These are phyloP conservation scores for Pseudogymnoascus sp. DNA, from an alignment of 2,329 filamentous ascomycete species.

Conservation along the genomic window DNA sequence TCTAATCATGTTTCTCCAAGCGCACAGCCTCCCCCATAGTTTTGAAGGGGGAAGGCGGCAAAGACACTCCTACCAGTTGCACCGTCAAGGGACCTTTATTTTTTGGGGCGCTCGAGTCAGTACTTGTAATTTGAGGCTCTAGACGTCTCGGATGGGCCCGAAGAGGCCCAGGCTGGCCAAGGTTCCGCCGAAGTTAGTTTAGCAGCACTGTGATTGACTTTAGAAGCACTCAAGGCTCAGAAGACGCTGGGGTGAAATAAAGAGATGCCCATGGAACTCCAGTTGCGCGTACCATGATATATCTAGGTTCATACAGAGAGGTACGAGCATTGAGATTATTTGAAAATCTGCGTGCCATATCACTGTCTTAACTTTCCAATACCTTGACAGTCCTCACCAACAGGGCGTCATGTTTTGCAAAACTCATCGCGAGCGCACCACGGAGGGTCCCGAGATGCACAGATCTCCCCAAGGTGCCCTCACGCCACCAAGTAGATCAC, in stretches of 20 bases:
- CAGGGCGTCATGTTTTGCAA: not conserved
- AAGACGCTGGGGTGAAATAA: not conserved
- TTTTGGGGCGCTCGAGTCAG: not conserved
- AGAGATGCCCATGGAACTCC: not conserved
- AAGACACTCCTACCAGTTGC: not conserved
- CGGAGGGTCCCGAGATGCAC: not conserved
- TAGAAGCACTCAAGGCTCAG: not conserved
- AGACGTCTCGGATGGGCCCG: not conserved
- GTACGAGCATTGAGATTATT: not conserved
- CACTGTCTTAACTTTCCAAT: too few species aligned
- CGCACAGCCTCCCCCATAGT: not conserved
- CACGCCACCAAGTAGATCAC: not conserved
- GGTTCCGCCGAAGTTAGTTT: not conserved
- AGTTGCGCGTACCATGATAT: not conserved
- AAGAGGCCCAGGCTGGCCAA: not conserved
- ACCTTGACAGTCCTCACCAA: not conserved
- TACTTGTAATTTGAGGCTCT: not conserved
- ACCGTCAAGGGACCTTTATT: not conserved
- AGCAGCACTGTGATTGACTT: not conserved
- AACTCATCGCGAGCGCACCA: not conserved
- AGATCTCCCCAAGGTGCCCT: conserved; percentile 1
- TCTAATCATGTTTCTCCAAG: conserved; percentile 6
- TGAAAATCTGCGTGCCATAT: not conserved
- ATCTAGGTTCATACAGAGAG: too few species aligned
- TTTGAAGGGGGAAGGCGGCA: not conserved